phyloP scores from a whole-genome alignment of 345 rosid genomes.

The Populus tremula region DNA sequence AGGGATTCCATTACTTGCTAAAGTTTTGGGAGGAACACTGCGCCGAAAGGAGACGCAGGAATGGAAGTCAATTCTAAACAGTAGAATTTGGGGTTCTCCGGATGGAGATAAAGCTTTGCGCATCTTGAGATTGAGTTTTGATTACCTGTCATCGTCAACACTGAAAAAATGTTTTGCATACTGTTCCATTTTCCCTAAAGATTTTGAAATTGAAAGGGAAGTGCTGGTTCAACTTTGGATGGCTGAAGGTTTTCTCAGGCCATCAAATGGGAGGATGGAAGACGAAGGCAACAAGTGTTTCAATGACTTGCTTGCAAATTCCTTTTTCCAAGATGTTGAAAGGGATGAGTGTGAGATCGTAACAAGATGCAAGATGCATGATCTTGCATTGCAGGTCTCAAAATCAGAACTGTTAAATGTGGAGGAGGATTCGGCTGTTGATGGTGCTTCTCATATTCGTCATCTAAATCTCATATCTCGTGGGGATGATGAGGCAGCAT shows the following conservation, averaged over 20 bases:
- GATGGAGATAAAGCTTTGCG: background rate
- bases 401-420: background rate
- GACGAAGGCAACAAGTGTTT: constrained; percentile 22
- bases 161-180: constrained; percentile 17
- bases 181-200: constrained; percentile 8
- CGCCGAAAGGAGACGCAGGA: no score
- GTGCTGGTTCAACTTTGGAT: constrained; percentile 7
- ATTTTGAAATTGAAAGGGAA: background rate
- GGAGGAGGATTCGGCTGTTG: background rate
- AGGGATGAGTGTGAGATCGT: background rate
- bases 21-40: no score
- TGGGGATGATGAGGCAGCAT: no score
- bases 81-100: no score
- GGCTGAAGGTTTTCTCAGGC: constrained; percentile 15
- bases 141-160: background rate
- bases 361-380: constrained; percentile 9
- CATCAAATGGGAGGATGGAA: background rate
- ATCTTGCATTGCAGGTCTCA: constrained; percentile 20
- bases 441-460: background rate
- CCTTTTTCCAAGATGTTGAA: constrained; percentile 24
- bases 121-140: constrained; percentile 11
- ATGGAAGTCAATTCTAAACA: no score
- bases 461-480: no score
- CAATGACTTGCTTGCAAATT: constrained; percentile 14
- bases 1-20: no score